These are phyloP conservation scores for Beauveria medogensis DNA, from an alignment of 2,329 filamentous ascomycete genomes.

Conservation along the genomic window DNA sequence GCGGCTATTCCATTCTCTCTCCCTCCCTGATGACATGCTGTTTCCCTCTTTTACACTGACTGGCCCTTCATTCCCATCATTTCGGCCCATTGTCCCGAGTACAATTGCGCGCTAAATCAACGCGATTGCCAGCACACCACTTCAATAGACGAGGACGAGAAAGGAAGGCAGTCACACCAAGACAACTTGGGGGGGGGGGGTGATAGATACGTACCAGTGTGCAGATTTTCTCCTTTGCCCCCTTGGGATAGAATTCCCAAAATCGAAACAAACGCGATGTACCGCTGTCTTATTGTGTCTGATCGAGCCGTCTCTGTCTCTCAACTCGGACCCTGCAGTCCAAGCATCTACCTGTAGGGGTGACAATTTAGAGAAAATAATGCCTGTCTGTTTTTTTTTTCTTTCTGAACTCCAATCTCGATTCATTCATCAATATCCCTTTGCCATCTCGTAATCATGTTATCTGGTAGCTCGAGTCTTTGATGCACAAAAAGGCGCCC, in stretches of 20 bases:
- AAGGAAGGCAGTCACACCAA: not conserved
- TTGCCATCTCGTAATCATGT: not conserved
- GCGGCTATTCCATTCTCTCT: no score
- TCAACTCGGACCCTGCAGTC: not conserved
- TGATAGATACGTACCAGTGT: not conserved
- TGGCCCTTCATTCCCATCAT: not conserved
- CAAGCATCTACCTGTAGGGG: not conserved
- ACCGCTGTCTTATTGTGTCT: slow-evolving; percentile 4
- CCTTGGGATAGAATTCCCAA: no score
- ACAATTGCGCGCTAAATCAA: not conserved
- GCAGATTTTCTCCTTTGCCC: not conserved
- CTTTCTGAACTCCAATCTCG: not conserved
- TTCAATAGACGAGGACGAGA: not conserved
- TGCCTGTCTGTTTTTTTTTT: not conserved
- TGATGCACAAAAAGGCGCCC: not conserved
- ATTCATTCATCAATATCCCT: not conserved
- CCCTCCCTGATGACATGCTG: no score
- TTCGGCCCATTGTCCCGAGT: not conserved
- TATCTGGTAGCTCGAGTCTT: no score
- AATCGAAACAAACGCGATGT: not conserved
- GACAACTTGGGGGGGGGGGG: not conserved
- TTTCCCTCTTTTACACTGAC: no score
- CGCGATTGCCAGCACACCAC: not conserved
- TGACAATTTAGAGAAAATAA: not conserved
- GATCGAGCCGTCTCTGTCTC: not conserved